Evolutionary conservation across 108 stramenopile species (phyloP), one percentile per base, ranked within the genome.

Genomic region (Cyclotella baltica): DNA sequence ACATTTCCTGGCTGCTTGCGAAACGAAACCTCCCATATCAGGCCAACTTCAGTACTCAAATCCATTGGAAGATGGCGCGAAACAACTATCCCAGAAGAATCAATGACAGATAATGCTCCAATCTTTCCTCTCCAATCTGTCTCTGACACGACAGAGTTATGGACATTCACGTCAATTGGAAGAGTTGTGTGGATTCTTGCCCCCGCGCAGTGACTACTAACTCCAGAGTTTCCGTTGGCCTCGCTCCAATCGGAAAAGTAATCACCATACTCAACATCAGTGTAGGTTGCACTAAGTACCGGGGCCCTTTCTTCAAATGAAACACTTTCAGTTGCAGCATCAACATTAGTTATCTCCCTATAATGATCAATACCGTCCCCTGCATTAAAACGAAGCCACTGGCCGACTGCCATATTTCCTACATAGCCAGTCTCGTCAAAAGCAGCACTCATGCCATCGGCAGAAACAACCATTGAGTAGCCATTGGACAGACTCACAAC

Each of bases 161-260:
- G 56, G 19, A 67, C 38, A 43, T 75, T 62, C 13, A 86, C 79
- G 64, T 52, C 62, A 55, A 88, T 77, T 47, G 77, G 69, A 23
- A 74, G 72, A 40, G 88, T 88, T 19, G 59, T 37, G 50, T 73
- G 78, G 47, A 81, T 57, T n/a, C 85, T 78, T 0, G 62, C 38
- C 0, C 58, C 70, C 15, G 62, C 33, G 64, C 91, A 92, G 47
- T 74, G 55, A 64, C 86, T 77, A 80, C 88, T 80, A 59, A 91
- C 66, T 63, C 93, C 87, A 23, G 75, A 79, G 11, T 20, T 46
- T 25, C 88, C 91, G 62, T 85, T 69, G 13, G 43, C 58, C 58
- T 74, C 84, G 52, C 75, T 50, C 59, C 88, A 90, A 68, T 92
- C 92, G 10, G 87, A 89, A 75, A 86, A 92, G 64, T 88, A 94